A percentile compares a stretch with the other conserved stretches of the same genome.
phyloP scores from a whole-genome alignment of 2,329 filamentous ascomycete genomes.

The Penicillium brevicompactum region DNA sequence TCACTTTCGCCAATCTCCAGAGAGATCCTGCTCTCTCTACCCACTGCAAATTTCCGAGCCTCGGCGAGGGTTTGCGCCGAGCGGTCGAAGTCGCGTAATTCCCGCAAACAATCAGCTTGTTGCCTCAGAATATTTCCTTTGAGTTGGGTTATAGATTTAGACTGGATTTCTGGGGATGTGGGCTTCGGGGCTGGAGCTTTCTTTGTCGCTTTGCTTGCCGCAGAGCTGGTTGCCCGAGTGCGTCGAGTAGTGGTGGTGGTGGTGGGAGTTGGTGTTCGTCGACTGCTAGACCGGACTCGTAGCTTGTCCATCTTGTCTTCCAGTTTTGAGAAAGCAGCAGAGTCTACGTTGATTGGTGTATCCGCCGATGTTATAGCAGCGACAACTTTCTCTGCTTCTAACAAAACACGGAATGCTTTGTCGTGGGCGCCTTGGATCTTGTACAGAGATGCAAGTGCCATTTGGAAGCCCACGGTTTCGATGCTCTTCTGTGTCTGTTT shows the following conservation, averaged over 20 bases:
- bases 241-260: constrained; percentile 27
- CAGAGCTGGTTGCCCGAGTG: constrained; percentile 33
- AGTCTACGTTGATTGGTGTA: constrained; percentile 30
- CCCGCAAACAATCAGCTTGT: constrained; percentile 52
- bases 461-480: constrained; percentile 52
- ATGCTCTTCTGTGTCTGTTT: constrained; percentile 54
- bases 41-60: constrained; percentile 35
- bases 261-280: constrained; percentile 26
- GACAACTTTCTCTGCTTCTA: constrained; percentile 51
- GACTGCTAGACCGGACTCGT: constrained; percentile 34
- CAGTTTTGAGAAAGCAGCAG: constrained; percentile 37
- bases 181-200: constrained; percentile 19
- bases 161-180: constrained; percentile 33
- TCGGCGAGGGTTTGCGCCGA: constrained; percentile 57
- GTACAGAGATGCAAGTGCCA: constrained; percentile 49
- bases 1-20: constrained; percentile 41
- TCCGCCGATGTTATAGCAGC: constrained; percentile 41
- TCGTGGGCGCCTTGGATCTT: constrained; percentile 50
- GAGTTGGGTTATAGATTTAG: constrained; percentile 44
- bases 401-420: constrained; percentile 52
- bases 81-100: constrained; percentile 55
- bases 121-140: constrained; percentile 54
- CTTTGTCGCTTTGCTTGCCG: constrained; percentile 24
- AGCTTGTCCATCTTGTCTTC: constrained; percentile 48
- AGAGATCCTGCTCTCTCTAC: constrained; percentile 65